Evolutionary conservation across 441 rosid species (phyloP).

Genomic region (Geranium incanum): DNA sequence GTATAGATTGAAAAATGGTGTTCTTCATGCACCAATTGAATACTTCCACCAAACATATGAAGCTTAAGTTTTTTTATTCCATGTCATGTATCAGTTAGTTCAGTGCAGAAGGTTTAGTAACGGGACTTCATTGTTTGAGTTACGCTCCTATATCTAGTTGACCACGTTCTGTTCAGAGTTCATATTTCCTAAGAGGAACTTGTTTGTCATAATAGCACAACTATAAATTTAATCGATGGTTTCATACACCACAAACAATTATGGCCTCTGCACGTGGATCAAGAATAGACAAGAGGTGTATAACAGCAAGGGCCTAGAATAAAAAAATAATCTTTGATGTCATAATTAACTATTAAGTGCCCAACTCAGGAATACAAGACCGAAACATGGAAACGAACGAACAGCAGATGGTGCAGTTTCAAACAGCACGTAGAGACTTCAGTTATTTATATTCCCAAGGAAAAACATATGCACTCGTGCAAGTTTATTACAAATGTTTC

Average conservation of each 20-base stretch:
- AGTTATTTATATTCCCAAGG: too few relatives aligned
- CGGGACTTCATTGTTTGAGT: background rate
- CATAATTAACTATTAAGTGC: background rate
- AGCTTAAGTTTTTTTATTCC: background rate
- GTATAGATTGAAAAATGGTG: slow-evolving; percentile 1
- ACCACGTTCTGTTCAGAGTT: background rate
- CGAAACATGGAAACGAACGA: background rate
- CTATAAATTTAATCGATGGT: background rate
- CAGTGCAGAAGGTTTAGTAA: background rate
- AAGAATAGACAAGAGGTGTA: background rate
- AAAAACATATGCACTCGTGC: too few relatives aligned
- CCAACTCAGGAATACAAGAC: background rate
- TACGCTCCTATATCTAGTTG: background rate
- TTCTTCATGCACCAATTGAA: background rate
- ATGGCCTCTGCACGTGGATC: background rate
- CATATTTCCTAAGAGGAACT: too few relatives aligned
- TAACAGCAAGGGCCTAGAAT: background rate
- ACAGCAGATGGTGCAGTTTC: background rate
- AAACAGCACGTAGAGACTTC: background rate
- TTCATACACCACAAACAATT: background rate
- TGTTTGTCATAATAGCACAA: too few relatives aligned
- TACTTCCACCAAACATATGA: background rate
- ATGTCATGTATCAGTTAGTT: background rate
- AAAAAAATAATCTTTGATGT: too few relatives aligned
- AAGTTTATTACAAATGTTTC: background rate